phyloP scores from a whole-genome alignment of 2,329 filamentous ascomycete genomes.

The Colletotrichum plurivorum region DNA sequence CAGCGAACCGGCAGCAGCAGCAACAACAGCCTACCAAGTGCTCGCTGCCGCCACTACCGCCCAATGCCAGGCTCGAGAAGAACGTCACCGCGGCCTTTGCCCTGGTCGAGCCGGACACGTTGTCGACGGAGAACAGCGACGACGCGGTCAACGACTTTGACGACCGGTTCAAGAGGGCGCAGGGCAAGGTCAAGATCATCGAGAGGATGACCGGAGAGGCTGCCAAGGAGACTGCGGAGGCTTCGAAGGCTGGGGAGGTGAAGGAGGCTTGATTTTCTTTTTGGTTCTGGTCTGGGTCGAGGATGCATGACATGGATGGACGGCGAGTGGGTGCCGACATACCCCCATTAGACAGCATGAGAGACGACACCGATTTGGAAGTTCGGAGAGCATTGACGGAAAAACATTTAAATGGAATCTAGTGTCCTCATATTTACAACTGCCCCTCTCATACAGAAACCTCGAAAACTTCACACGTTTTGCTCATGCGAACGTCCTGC shows the following conservation, averaged over 20 bases:
- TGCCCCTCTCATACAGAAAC: conserved; percentile 44
- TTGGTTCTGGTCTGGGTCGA: conserved; percentile 10
- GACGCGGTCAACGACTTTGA: conserved; percentile 94
- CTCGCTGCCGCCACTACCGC: conserved; percentile 57
- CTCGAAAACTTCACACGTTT: conserved; percentile 32
- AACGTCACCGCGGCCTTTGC: conserved; percentile 83
- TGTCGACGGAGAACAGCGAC: conserved; percentile 87
- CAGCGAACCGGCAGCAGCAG: neutral
- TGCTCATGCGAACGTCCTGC: conserved; percentile 71
- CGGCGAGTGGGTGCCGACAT: neutral
- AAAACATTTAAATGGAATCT: conserved; percentile 45
- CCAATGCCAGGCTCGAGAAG: conserved; percentile 78
- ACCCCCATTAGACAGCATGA: conserved; percentile 14
- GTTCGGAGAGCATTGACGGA: neutral
- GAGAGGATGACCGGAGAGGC: conserved; percentile 74
- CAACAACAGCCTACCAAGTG: conserved; percentile 28
- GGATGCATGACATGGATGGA: neutral
- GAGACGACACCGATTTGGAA: neutral
- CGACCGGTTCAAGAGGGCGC: conserved; percentile 85
- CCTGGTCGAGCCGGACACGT: conserved; percentile 82
- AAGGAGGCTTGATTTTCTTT: conserved; percentile 7
- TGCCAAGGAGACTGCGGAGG: conserved; percentile 14
- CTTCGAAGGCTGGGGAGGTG: conserved; percentile 1
- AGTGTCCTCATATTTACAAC: conserved; percentile 49
- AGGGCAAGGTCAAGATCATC: conserved; percentile 87